Base-by-base conservation (phyloP, 108 stramenopile species). In the Nitzschia palea region DNA sequence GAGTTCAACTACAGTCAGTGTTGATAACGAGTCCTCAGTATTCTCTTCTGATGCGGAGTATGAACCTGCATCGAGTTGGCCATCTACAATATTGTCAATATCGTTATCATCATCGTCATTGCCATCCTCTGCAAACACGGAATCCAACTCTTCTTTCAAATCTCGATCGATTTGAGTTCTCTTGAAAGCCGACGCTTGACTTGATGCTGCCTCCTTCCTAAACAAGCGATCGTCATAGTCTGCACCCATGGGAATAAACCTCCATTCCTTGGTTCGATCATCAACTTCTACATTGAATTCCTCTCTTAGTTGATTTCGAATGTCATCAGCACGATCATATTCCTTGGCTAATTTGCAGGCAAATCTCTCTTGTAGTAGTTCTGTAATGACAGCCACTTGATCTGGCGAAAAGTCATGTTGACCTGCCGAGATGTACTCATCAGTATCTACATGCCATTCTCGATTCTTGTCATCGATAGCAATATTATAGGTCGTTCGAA, bases 301-400 rank as follows among this genome's bases (percentile, higher is more conserved):
- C 23, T 78, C 53, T 9, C 44, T n/a, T 58, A 89, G 63, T 26
- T 80, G 72, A 36, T 81, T 79, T 15, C 84, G 71, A 43, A 85
- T 83, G 18, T 50, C 65, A 71, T 90, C 89, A 0, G 86, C 89
- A 17, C 43, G 26, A n/a, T 77, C 73, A 59, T 70, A 90, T 35
- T 86, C 77, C 15, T 82, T 44, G 14, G 61, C 58, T 32, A 37
- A 42, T 57, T 84, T 83, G 34, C 76, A 77, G 31, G 48, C 37
- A 10, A 62, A 36, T 1, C 87, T 48, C 40, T 74, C 71, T 20
- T 52, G 57, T 14, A 84, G 42, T 31, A 56, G 23, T 2, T 15
- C 4, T 0, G 29, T 23, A 20, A 69, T 35, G 6, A 25, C 14
- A 8, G 15, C 47, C 15, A 36, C 28, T 0, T 33, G 20, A 8